A percentile compares a stretch with the other conserved stretches of the same genome.
Evolutionary conservation across 257 asterid species (phyloP).

Genomic region (Rehmannia glutinosa): DNA sequence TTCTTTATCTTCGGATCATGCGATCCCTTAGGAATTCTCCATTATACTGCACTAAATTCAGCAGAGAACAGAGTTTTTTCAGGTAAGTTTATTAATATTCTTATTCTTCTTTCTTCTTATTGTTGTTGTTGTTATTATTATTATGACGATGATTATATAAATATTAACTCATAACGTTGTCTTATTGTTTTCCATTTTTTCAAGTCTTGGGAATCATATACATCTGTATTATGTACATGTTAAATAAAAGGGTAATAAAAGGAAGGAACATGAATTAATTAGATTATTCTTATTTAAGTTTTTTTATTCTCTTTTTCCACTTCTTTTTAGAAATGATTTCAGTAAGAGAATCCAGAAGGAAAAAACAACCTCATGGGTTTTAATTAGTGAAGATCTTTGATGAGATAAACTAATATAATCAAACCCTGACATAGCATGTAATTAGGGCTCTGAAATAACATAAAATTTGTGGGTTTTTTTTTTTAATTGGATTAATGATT

Average conservation of each 20-base stretch:
- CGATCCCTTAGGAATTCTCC: constrained; percentile 58
- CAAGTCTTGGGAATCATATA: too few relatives aligned
- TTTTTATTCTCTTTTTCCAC: not conserved
- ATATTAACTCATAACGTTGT: too few relatives aligned
- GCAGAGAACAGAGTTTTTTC: not conserved
- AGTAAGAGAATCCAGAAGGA: not conserved
- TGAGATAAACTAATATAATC: too few relatives aligned
- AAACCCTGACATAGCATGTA: too few relatives aligned
- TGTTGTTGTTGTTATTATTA: not conserved
- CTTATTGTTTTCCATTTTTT: too few relatives aligned
- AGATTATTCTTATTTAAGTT: not conserved
- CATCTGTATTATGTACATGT: too few relatives aligned
- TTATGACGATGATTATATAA: not conserved
- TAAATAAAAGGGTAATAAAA: too few relatives aligned
- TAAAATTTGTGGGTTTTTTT: too few relatives aligned
- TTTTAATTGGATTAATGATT: too few relatives aligned
- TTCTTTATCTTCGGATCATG: constrained; percentile 31
- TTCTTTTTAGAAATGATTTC: not conserved
- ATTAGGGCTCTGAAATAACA: constrained; percentile 11
- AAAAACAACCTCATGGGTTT: not conserved
- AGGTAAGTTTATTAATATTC: constrained; percentile 8
- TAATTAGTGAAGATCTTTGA: not conserved
- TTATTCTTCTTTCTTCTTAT: too few relatives aligned
- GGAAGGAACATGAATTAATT: too few relatives aligned
- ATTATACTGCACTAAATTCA: constrained; percentile 21